Evolutionary conservation across 768 basidiomycete species (phyloP), one percentile per base, ranked within the genome.

Genomic region (Tricholoma terreum): DNA sequence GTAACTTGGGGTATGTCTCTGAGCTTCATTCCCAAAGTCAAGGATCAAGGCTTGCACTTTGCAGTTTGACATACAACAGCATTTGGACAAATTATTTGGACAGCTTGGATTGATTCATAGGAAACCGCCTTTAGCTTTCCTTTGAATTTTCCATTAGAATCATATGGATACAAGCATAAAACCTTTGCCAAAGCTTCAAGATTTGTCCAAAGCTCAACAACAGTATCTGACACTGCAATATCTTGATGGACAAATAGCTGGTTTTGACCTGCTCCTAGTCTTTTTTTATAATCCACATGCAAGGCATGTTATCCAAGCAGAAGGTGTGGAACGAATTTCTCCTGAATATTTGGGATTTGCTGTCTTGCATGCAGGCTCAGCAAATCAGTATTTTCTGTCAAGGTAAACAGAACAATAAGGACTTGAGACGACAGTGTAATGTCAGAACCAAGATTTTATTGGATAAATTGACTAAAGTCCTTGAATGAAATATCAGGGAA

Each of bases 1-100:
- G 52, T 64, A 9, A 62, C 61, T 27, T 22, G 6, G 7, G 63
- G 52, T 40, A 62, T 56, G 40, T 64, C 63, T 51, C 22, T 43
- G 52, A 38, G 15, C 15, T 45, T 40, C 6, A 27, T 43, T 6
- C 19, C 40, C 17, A 22, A 15, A 27, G 12, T 7, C 40, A 54
- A 33, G 11, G 35, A 48, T 14, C 24, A 4, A 48, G 56, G 36
- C 15, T 48, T 6, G 49, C 59, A 60, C 11, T 14, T 42, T 15
- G 17, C 31, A 24, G 45, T 54, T 36, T 46, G 19, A 54, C 59
- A 60, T 35, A 35, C 17, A 36, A 42, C 35, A 12, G 50, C 35
- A n/a, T 35, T 8, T 35, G 56, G 56, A 40, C 56, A 57, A 50
- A 50, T 57, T 38, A 57, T 30, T 14, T 51, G 34, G n/a, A 52